A percentile compares a stretch with the other conserved stretches of the same genome.
Conservation (phyloP, 2,329 filamentous ascomycete species). For the Ophiostoma australiae region DNA sequence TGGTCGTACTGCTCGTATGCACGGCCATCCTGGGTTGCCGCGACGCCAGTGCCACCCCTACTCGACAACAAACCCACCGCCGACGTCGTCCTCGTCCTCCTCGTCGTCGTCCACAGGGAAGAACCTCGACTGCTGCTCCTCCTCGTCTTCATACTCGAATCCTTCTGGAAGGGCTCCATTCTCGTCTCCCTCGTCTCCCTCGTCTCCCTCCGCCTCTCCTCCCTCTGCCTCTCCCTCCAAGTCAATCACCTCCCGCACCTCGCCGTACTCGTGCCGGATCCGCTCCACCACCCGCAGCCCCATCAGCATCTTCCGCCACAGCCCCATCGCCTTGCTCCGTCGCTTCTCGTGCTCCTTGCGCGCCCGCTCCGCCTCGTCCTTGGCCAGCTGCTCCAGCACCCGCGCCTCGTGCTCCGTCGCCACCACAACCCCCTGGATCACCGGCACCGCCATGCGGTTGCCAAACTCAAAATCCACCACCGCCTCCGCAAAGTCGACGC, state of each 20-base stretch:
- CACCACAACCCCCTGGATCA: conserved; percentile 85
- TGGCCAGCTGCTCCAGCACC: conserved; percentile 72
- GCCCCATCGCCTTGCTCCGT: conserved; percentile 63
- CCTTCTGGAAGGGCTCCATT: conserved; percentile 45
- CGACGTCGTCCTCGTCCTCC: conserved; percentile 30
- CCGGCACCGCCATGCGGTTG: conserved; percentile 85
- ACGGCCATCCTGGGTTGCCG: not conserved
- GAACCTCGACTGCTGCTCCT: conserved; percentile 41
- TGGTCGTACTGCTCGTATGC: not conserved
- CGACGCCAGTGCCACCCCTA: not conserved
- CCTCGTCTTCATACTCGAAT: conserved; percentile 45
- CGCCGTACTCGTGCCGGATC: conserved; percentile 70
- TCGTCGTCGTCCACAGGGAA: conserved; percentile 45
- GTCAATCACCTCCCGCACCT: conserved; percentile 42
- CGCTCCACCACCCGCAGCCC: conserved; percentile 77
- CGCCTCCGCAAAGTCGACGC: conserved; percentile 86
- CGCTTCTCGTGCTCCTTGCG: conserved; percentile 81
- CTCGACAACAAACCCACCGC: conserved; percentile 22
- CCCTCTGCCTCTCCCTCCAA: conserved; percentile 32
- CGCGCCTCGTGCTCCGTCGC: conserved; percentile 71
- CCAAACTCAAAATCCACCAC: conserved; percentile 97
- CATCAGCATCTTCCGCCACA: conserved; percentile 84
- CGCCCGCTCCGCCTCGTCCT: conserved; percentile 67
- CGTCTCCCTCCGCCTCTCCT: conserved; percentile 45
- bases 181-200: not conserved